phyloP scores from a whole-genome alignment of 192 early-diverging fungal species.

The Coemansia sp. region DNA sequence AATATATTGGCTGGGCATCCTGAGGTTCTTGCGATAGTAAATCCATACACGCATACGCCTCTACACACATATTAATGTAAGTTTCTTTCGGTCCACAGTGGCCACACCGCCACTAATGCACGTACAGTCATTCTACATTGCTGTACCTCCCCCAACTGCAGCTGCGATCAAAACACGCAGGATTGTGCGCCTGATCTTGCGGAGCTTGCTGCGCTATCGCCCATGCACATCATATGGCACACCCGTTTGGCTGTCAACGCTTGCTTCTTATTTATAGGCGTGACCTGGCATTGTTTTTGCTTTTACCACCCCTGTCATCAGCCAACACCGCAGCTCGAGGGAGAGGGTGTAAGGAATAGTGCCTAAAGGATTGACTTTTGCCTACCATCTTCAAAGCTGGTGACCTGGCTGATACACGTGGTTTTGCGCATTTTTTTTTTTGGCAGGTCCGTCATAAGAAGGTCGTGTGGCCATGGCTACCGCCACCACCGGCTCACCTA shows the following conservation, averaged over 20 bases:
- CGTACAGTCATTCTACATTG: neutral
- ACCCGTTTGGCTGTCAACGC: neutral
- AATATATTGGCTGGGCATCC: neutral
- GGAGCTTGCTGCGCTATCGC: neutral
- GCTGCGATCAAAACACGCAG: neutral
- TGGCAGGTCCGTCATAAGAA: neutral
- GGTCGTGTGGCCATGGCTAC: neutral
- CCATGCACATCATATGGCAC: neutral
- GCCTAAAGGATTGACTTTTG: neutral
- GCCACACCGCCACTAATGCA: neutral
- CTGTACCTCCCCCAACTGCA: neutral
- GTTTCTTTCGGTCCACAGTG: slow-evolving; percentile 10
- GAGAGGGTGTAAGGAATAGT: neutral
- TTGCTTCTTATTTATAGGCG: neutral
- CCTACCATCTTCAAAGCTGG: no score
- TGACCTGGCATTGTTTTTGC: neutral
- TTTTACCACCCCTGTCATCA: neutral
- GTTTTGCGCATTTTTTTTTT: neutral
- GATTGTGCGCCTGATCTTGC: neutral
- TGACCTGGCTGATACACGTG: neutral
- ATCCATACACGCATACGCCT: neutral
- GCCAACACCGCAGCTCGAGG: neutral
- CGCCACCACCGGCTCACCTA: neutral
- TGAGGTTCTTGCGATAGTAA: neutral
- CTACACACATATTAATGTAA: slow-evolving; percentile 1